phyloP scores from a whole-genome alignment of 1,139 yeast species.

The Pichia sp. region DNA sequence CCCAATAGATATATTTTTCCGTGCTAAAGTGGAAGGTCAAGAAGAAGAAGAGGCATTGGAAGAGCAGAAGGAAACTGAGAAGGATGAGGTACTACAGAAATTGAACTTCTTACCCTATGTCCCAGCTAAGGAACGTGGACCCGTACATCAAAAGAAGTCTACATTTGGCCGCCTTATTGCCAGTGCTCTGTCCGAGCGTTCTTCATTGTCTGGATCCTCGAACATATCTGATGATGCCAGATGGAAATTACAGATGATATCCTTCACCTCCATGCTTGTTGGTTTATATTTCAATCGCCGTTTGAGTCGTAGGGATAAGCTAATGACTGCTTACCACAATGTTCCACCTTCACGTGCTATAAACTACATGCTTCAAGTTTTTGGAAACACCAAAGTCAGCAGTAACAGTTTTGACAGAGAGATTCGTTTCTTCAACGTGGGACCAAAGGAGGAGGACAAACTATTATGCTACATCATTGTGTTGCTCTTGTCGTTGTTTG shows the following conservation, averaged over 20 bases:
- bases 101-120: constrained; percentile 56
- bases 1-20: constrained; percentile 39
- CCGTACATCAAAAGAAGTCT: constrained; percentile 10
- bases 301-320: constrained; percentile 52
- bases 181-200: constrained; percentile 4
- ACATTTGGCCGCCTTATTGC: constrained; percentile 11
- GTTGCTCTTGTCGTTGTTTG: constrained; percentile 68
- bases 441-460: constrained; percentile 85
- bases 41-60: constrained; percentile 30
- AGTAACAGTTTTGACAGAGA: constrained; percentile 63
- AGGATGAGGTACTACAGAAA: constrained; percentile 24
- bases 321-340: constrained; percentile 57
- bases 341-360: constrained; percentile 75
- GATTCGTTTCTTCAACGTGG: constrained; percentile 68
- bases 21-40: constrained; percentile 21
- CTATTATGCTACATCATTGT: constrained; percentile 75
- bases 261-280: constrained; percentile 72
- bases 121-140: constrained; percentile 29
- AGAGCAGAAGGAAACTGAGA: constrained; percentile 41
- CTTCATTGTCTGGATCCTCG: constrained; percentile 2
- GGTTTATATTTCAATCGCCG: constrained; percentile 78
- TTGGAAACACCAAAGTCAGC: constrained; percentile 36
- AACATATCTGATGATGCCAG: constrained; percentile 10
- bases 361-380: constrained; percentile 48
- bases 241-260: constrained; percentile 55